Conservation (phyloP, 2,329 filamentous ascomycete species). For the Trichoderma gracile region DNA sequence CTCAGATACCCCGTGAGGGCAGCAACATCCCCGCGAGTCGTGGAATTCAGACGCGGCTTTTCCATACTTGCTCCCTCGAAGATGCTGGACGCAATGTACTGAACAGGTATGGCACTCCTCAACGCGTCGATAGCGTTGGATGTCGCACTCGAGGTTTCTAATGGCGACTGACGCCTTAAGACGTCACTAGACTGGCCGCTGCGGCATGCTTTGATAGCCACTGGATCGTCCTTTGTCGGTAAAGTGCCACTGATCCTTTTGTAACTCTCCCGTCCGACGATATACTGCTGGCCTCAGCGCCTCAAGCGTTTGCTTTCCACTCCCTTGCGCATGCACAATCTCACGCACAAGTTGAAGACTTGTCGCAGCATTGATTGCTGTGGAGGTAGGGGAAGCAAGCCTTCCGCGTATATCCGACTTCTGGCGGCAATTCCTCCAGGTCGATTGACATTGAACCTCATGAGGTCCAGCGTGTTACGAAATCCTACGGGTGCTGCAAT, state of each 20-base stretch:
- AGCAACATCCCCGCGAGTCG: not conserved
- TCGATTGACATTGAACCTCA: not conserved
- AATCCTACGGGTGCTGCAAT: not conserved
- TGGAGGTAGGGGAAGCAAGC: constrained; percentile 3
- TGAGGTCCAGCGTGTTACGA: not conserved
- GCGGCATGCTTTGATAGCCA: not conserved
- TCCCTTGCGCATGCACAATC: not conserved
- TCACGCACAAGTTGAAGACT: not conserved
- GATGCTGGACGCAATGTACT: constrained; percentile 1
- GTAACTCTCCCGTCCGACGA: not conserved
- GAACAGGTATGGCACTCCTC: not conserved
- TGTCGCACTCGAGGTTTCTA: not conserved
- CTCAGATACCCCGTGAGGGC: not conserved
- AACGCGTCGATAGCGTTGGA: not conserved
- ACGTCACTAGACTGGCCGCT: not conserved
- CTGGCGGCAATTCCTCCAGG: not conserved
- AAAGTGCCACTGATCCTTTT: no score
- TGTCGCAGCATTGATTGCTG: constrained; percentile 10
- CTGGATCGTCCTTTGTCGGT: not conserved
- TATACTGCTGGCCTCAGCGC: constrained; percentile 4
- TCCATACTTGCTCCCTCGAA: no score
- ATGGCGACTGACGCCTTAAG: not conserved
- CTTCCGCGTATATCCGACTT: not conserved
- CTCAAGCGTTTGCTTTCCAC: not conserved
- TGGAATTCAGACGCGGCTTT: no score